Evolutionary conservation across 2,329 filamentous ascomycete species (phyloP), one percentile per base, ranked within the genome.

Genomic region (Amauroascus verrucosus): DNA sequence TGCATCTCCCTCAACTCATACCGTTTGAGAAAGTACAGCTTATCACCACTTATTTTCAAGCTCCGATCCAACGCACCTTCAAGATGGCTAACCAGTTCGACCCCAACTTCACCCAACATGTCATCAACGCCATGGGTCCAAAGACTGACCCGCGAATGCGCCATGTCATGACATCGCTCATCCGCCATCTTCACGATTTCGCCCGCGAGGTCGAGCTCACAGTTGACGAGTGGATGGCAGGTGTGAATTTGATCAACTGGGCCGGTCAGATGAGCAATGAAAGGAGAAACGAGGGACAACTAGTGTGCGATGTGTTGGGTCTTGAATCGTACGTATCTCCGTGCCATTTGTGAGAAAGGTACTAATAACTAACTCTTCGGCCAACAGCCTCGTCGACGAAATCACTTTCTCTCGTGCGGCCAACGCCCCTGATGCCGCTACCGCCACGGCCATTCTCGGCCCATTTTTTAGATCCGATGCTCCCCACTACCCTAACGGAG

Each of bases 401-500:
- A 91, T 93, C 63, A 87, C 85, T 53, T 85, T 82, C 70, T 82
- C 81, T 56, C 73, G 79, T 48, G 77, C 78, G 28, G 76, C 77
- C 48, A 72, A 76, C 51, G 71, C 73, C 13, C 63, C 71, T 13
- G 75, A 77, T 37, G 74, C 74, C 0, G 75, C 82, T 9, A 93
- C 87, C 4, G 80, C 86, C 1, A 86, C 85, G 3, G 82, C 88
- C 38, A 88, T 95, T 59, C 78, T 95, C 0, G 88, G 88, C 0
- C 88, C 88, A 1, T 95, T 95, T 72, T 94, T 86, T 80, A 79
- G 86, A 5, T 77, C 81, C 41, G 78, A 89, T 60, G 81, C 87
- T 0, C 87, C 88, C 4, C 71, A 78, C 54, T 78, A 83, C 45
- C 70, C 80, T n/a, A 85, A 85, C 63, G 88, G 85, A 48, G 78